Evolutionary conservation across 2,329 filamentous ascomycete species (phyloP).

Genomic region (Penicillium sp.): DNA sequence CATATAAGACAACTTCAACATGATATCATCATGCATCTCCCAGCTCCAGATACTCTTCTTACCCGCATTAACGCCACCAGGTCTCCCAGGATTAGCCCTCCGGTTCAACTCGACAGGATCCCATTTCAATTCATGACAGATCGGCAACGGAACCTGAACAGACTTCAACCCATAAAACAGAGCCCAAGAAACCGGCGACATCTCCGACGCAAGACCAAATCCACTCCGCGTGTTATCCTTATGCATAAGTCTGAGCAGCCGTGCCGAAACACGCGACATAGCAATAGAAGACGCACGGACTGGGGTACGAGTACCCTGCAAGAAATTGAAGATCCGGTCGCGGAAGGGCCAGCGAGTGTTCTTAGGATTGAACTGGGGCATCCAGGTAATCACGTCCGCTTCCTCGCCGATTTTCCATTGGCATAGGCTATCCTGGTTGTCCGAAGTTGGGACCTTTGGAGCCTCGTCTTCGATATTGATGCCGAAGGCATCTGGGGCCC

Average conservation of each 20-base stretch:
- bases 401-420: conserved; percentile 16
- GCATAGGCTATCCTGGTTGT: neutral
- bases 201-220: conserved; percentile 14
- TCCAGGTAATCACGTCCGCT: conserved; percentile 16
- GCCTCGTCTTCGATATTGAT: neutral
- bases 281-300: conserved; percentile 10
- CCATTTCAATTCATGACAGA: conserved; percentile 10
- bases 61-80: conserved; percentile 8
- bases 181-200: conserved; percentile 12
- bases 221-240: neutral
- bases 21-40: conserved; percentile 6
- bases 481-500: conserved; percentile 3
- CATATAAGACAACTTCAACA: conserved; percentile 10
- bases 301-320: conserved; percentile 2
- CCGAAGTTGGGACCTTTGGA: neutral
- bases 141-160: conserved; percentile 12
- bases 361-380: conserved; percentile 12
- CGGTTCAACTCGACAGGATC: conserved; percentile 6
- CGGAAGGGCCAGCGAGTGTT: conserved; percentile 13
- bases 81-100: conserved; percentile 7
- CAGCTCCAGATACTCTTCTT: conserved; percentile 12
- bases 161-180: conserved; percentile 17
- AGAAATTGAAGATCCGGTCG: conserved; percentile 12
- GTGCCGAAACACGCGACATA: conserved; percentile 10
- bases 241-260: conserved; percentile 6